phyloP scores from a whole-genome alignment of 1,284 basidiomycete genomes.

The Grifola frondosa region DNA sequence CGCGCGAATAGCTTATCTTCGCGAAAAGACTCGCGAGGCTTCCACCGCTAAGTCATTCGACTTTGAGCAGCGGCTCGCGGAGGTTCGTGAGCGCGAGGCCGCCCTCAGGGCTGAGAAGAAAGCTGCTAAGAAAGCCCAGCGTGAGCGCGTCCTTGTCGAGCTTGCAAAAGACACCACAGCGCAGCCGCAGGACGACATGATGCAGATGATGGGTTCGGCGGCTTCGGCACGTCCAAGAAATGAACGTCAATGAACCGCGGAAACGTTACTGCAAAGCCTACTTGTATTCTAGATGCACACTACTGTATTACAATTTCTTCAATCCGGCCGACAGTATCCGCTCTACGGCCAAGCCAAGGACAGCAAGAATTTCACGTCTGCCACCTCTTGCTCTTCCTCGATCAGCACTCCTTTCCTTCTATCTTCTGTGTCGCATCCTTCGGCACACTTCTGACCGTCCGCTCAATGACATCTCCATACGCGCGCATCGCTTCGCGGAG shows the following conservation, averaged over 20 bases:
- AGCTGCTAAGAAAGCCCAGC: slow-evolving; percentile 67
- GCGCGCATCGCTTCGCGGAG: slow-evolving; percentile 71
- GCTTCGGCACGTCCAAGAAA: slow-evolving; percentile 84
- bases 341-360: slow-evolving; percentile 53
- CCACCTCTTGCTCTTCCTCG: slow-evolving; percentile 87
- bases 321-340: slow-evolving; percentile 8
- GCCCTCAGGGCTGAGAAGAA: slow-evolving; percentile 68
- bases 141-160: slow-evolving; percentile 67
- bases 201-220: slow-evolving; percentile 92
- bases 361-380: slow-evolving; percentile 77
- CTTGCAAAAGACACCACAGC: slow-evolving; percentile 53
- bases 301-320: slow-evolving; percentile 34
- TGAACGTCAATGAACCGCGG: slow-evolving; percentile 30
- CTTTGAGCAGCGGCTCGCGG: slow-evolving; percentile 85
- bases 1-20: slow-evolving; percentile 82
- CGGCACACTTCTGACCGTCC: slow-evolving; percentile 77
- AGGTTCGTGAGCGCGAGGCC: slow-evolving; percentile 76
- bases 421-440: slow-evolving; percentile 55
- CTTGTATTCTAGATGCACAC: slow-evolving; percentile 33
- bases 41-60: slow-evolving; percentile 87
- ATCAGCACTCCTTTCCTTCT: slow-evolving; percentile 54
- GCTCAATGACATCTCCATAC: slow-evolving; percentile 73
- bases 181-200: slow-evolving; percentile 65
- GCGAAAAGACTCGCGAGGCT: slow-evolving; percentile 80
- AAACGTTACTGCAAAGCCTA: too few species aligned